These are phyloP conservation scores for Fusarium buxicola DNA, from an alignment of 2,329 filamentous ascomycete species.

Conservation along the genomic window DNA sequence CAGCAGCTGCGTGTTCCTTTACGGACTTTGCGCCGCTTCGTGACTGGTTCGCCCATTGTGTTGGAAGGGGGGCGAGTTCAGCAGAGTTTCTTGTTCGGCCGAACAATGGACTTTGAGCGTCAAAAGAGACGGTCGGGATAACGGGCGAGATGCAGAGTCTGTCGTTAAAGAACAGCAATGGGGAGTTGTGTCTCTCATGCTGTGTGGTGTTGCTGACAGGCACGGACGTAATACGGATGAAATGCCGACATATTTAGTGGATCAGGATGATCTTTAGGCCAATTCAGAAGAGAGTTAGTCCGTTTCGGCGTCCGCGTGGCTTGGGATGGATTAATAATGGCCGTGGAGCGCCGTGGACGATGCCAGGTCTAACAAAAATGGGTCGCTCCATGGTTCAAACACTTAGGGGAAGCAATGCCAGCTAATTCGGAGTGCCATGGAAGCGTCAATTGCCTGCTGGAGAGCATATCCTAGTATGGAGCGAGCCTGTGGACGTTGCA, in stretches of 20 bases:
- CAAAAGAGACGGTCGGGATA: background rate
- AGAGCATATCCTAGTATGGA: fast-evolving
- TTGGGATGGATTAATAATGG: conserved; percentile 28
- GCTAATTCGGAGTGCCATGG: conserved; percentile 1
- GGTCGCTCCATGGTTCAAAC: background rate
- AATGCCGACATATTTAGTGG: background rate
- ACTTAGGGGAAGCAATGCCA: background rate
- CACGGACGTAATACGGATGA: conserved; percentile 38
- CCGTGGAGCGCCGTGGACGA: conserved; percentile 29
- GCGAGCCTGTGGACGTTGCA: conserved; percentile 3
- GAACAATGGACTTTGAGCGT: conserved; percentile 16
- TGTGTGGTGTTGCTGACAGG: conserved; percentile 16
- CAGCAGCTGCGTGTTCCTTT: conserved; percentile 70
- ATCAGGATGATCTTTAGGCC: background rate
- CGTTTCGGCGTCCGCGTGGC: conserved; percentile 32
- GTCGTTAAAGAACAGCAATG: conserved; percentile 1
- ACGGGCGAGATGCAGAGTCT: background rate
- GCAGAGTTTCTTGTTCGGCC: conserved; percentile 31
- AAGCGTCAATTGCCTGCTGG: background rate
- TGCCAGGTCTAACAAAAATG: background rate
- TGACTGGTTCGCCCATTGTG: conserved; percentile 31
- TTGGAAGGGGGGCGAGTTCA: background rate
- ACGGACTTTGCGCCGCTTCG: conserved; percentile 55
- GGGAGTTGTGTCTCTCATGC: background rate
- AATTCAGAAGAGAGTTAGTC: conserved; percentile 12